These are phyloP conservation scores for Leptodontidium sp. DNA, from an alignment of 2,329 filamentous ascomycete genomes.

Conservation along the genomic window DNA sequence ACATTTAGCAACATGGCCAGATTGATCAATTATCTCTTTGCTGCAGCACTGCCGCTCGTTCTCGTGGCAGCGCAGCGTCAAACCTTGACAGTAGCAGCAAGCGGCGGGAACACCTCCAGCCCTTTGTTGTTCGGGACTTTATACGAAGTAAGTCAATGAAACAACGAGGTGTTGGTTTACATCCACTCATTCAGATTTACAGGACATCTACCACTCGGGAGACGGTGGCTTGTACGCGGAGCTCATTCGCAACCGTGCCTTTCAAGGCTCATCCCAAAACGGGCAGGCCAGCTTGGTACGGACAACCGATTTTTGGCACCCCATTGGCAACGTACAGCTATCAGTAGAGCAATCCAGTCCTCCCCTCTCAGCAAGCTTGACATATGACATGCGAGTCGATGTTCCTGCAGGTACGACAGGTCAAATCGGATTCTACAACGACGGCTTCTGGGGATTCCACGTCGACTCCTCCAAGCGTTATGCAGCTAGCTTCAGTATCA, in stretches of 20 bases:
- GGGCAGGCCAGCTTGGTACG: conserved; percentile 22
- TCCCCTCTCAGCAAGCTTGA: background rate
- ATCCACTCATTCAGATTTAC: too few species aligned
- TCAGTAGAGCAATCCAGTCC: background rate
- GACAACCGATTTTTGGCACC: conserved; percentile 44
- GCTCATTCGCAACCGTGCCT: conserved; percentile 72
- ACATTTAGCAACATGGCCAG: too few species aligned
- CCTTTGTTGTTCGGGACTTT: too few species aligned
- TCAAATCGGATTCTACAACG: background rate
- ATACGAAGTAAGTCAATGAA: too few species aligned
- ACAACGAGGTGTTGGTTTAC: too few species aligned
- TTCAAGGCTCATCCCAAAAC: conserved; percentile 55
- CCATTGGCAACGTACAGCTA: conserved; percentile 5
- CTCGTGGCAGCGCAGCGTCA: too few species aligned
- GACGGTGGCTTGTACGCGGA: conserved; percentile 63
- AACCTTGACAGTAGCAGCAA: too few species aligned
- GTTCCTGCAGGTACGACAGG: background rate
- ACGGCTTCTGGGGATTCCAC: background rate
- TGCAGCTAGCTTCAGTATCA: background rate
- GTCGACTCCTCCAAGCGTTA: background rate
- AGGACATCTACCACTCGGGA: conserved; percentile 38
- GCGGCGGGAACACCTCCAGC: too few species aligned
- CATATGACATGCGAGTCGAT: background rate
- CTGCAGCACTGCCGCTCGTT: too few species aligned
- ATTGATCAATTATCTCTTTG: too few species aligned